Base-by-base conservation (phyloP, 2,329 filamentous ascomycete species). In the Fusarium zealandicum region DNA sequence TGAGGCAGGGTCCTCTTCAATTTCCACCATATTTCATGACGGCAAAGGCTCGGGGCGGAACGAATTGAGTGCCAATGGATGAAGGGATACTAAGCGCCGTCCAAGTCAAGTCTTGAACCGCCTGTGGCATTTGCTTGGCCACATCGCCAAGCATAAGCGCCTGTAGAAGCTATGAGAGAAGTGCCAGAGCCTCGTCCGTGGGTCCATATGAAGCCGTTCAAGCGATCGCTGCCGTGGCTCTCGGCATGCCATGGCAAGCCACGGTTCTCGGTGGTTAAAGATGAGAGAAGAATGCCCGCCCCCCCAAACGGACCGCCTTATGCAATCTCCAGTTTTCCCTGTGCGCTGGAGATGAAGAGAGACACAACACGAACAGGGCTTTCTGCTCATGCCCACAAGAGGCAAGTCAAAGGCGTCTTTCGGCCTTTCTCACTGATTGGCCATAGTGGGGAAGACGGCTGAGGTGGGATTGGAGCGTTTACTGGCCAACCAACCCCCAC, bases 231-330 rank as follows among this genome's bases (percentile, higher is more conserved):
- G 54, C 45, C 49, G 36, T 41, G 46, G 28, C 39, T 42, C 54
- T 65, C 63, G 63, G 64, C 61, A 61, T 65, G 47, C 46, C 52
- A 50, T 58, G 61, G 63, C 56, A 56, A 66, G 52, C 39, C 42
- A 46, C 63, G 63, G 63, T 53, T 63, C 52, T 51, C 48, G 54
- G 40, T 50, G 51, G 47, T 20, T 39, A 46, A 31, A 31, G 38
- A 33, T 47, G 44, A 51, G 44, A 46, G 43, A 43, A 7, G 12
- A 7, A 31, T 11, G 27, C 9, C 4, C 25, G 25, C 39, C 35
- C 18, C 31, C 54, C 42, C 16, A 62, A 61, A 61, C 49, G 58
- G 59, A 50, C 58, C 59, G 58, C 58, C 35, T 62, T 54, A 16
- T 11, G 37, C 9, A 17, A 59, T 49, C 44, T 52, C 59, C 58